A percentile compares a stretch with the other conserved stretches of the same genome.
Conservation (phyloP, 371 early-diverging fungal species). For the Mortierella sp. region DNA sequence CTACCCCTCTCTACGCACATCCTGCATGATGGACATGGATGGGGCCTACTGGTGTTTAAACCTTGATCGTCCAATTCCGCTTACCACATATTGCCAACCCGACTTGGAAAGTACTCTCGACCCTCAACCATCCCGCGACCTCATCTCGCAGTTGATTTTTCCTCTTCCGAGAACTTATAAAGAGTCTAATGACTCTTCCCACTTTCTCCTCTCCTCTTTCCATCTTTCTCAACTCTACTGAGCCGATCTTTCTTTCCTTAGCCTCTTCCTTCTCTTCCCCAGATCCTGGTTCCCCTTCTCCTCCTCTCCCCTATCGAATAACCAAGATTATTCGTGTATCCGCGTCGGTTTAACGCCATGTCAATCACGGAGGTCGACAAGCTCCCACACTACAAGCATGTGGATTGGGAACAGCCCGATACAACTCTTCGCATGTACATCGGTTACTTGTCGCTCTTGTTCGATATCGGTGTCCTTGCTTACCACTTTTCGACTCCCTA, state of each 20-base stretch:
- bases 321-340: neutral
- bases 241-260: neutral
- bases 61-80: no score
- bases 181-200: neutral
- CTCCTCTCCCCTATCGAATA: neutral
- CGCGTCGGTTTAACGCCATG: neutral
- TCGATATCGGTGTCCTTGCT: constrained; percentile 31
- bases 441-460: constrained; percentile 35
- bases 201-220: neutral
- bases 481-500: constrained; percentile 48
- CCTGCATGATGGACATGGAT: no score
- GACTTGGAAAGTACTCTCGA: no score
- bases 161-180: constrained; percentile 4
- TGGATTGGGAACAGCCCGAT: constrained; percentile 34
- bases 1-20: no score
- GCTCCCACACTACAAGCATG: constrained; percentile 42
- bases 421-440: constrained; percentile 34
- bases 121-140: no score
- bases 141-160: neutral
- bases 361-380: constrained; percentile 1
- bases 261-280: constrained; percentile 1
- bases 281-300: no score
- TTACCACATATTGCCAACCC: no score
- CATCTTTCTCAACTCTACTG: neutral
- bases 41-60: no score